Evolutionary conservation across 108 stramenopile genomes (phyloP).

Genomic region (Stephanodiscus triporus): DNA sequence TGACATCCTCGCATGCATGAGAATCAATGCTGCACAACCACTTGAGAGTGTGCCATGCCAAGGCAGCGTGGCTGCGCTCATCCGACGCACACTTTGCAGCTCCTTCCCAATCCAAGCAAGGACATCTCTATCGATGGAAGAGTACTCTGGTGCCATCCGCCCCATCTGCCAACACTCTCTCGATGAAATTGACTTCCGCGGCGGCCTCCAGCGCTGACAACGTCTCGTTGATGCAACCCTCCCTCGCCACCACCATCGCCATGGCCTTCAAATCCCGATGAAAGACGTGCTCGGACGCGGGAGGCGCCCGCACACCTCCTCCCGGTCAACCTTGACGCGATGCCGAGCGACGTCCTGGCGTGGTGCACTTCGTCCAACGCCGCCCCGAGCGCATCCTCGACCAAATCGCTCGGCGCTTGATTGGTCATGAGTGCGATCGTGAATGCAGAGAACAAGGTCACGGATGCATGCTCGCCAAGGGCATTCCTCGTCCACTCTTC

Average conservation of each 20-base stretch:
- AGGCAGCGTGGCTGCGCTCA: conserved; percentile 51
- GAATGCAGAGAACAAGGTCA: conserved; percentile 64
- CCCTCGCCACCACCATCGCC: conserved; percentile 52
- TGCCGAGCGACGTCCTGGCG: conserved; percentile 21
- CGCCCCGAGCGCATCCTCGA: conserved; percentile 54
- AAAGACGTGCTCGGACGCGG: conserved; percentile 52
- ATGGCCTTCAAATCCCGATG: conserved; percentile 44
- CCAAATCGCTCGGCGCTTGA: conserved; percentile 50
- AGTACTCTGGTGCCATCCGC: conserved; percentile 14
- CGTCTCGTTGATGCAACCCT: conserved; percentile 68
- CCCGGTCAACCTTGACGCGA: conserved; percentile 29
- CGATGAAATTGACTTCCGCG: conserved; percentile 22
- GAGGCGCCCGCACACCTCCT: conserved; percentile 39
- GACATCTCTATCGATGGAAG: conserved; percentile 20
- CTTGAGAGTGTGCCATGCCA: conserved; percentile 59
- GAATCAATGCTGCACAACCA: conserved; percentile 57
- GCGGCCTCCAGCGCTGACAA: conserved; percentile 53
- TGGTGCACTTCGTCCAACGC: conserved; percentile 63
- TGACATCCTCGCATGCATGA: conserved; percentile 49
- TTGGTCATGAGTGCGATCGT: conserved; percentile 64
- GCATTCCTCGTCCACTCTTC: conserved; percentile 53
- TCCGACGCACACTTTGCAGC: conserved; percentile 51
- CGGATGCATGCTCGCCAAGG: conserved; percentile 60
- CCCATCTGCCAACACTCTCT: conserved; percentile 3
- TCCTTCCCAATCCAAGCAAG: conserved; percentile 32